Conservation (phyloP, 306 rosid species). For the Arachis stenosperma region DNA sequence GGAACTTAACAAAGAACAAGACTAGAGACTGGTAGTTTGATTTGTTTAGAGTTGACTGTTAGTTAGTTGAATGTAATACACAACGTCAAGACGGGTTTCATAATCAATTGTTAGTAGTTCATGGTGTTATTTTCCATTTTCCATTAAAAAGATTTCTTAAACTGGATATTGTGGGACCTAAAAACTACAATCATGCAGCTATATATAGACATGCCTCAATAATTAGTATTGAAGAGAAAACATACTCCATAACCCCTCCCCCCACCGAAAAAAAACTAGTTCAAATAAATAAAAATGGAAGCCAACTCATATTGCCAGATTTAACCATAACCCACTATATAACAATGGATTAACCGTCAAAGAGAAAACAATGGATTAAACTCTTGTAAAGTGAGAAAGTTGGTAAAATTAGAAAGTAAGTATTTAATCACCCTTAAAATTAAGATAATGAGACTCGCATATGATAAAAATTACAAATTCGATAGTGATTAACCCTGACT, state of each 20-base stretch:
- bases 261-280: no score
- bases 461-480: no score
- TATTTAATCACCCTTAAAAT: no score
- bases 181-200: neutral
- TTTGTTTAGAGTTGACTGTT: constrained; percentile 48
- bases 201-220: neutral
- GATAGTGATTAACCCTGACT: no score
- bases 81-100: neutral
- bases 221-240: neutral
- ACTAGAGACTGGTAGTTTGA: constrained; percentile 56
- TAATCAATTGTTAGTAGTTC: neutral
- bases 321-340: no score
- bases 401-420: no score
- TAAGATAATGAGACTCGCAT: no score
- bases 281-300: no score
- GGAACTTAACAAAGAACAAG: constrained; percentile 13
- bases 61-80: constrained; percentile 38
- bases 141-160: neutral
- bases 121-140: constrained; percentile 15
- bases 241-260: neutral
- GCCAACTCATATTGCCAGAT: no score
- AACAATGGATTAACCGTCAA: no score
- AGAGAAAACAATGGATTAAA: no score
- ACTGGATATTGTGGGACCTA: constrained; percentile 34
- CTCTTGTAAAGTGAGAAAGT: no score